Evolutionary conservation across 768 basidiomycete species (phyloP).

Genomic region (Pulveroboletus sp.): DNA sequence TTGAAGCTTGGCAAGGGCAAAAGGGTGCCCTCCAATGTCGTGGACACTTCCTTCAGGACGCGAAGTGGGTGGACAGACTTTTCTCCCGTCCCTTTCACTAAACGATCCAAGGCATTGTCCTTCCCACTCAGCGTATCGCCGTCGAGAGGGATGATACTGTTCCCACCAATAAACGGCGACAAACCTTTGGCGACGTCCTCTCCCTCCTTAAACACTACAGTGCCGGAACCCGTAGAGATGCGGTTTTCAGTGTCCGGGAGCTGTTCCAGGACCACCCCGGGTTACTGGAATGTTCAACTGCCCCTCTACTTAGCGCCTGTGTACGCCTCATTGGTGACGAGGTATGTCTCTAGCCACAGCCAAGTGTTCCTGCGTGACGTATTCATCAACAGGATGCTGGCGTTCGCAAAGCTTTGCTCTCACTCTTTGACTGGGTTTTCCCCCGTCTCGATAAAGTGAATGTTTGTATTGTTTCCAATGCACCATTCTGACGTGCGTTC

Average conservation of each 20-base stretch:
- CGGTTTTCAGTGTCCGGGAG: constrained; percentile 67
- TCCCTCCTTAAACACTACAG: constrained; percentile 82
- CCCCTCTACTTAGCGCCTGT: constrained; percentile 52
- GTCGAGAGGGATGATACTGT: constrained; percentile 47
- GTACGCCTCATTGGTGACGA: constrained; percentile 80
- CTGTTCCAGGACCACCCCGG: constrained; percentile 60
- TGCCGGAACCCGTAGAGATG: constrained; percentile 71
- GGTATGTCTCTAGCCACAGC: constrained; percentile 38
- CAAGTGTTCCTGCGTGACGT: neutral
- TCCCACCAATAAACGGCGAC: constrained; percentile 73
- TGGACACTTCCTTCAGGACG: constrained; percentile 95
- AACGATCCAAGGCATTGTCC: constrained; percentile 64
- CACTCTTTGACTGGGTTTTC: constrained; percentile 71
- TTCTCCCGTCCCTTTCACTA: constrained; percentile 3
- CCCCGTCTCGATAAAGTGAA: constrained; percentile 55
- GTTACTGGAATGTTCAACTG: constrained; percentile 48
- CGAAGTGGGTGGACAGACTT: constrained; percentile 56
- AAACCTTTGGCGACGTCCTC: constrained; percentile 73
- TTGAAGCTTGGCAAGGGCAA: constrained; percentile 97
- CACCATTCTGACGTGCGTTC: constrained; percentile 6
- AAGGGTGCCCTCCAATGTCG: constrained; percentile 70
- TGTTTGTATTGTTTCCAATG: neutral
- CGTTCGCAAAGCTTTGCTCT: constrained; percentile 69
- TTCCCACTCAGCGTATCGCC: constrained; percentile 80
- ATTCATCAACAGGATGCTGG: constrained; percentile 56